phyloP scores from a whole-genome alignment of 2,329 filamentous ascomycete species.

The Gyromitra esculenta region DNA sequence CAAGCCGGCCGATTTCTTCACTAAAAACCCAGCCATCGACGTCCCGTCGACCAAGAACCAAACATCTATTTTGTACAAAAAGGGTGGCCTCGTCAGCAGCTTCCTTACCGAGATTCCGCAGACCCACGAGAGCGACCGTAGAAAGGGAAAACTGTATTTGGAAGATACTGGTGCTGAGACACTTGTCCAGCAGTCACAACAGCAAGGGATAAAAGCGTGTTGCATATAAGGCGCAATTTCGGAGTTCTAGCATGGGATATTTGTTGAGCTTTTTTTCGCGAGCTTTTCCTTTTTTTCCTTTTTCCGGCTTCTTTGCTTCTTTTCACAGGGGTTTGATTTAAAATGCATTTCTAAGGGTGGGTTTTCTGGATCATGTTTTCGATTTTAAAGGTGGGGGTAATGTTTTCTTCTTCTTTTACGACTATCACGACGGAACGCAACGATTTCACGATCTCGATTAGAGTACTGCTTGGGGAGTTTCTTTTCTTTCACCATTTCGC shows the following conservation, averaged over 20 bases:
- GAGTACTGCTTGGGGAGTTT: constrained; percentile 22
- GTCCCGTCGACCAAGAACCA: constrained; percentile 60
- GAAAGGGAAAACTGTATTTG: constrained; percentile 41
- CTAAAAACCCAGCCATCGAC: constrained; percentile 64
- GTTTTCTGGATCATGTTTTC: constrained; percentile 34
- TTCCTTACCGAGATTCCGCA: constrained; percentile 49
- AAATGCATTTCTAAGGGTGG: constrained; percentile 50
- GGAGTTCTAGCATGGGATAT: constrained; percentile 40
- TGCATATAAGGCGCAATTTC: constrained; percentile 51
- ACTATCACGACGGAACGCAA: constrained; percentile 39
- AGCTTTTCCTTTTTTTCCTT: constrained; percentile 15
- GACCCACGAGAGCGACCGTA: constrained; percentile 43
- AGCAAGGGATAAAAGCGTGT: constrained; percentile 51
- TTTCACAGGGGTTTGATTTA: constrained; percentile 48
- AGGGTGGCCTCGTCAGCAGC: constrained; percentile 45
- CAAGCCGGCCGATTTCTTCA: constrained; percentile 64
- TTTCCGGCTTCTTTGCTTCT: constrained; percentile 36
- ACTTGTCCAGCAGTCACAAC: constrained; percentile 35
- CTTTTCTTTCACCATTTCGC: constrained; percentile 6
- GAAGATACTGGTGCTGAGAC: constrained; percentile 39
- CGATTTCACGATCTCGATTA: constrained; percentile 45
- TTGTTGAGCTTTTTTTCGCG: constrained; percentile 14
- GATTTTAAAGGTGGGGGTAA: constrained; percentile 45
- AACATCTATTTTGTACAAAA: constrained; percentile 53
- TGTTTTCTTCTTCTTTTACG: constrained; percentile 38